Base-by-base conservation (phyloP, 2,329 filamentous ascomycete genomes). In the Ceratocystis cacaofunesta region DNA sequence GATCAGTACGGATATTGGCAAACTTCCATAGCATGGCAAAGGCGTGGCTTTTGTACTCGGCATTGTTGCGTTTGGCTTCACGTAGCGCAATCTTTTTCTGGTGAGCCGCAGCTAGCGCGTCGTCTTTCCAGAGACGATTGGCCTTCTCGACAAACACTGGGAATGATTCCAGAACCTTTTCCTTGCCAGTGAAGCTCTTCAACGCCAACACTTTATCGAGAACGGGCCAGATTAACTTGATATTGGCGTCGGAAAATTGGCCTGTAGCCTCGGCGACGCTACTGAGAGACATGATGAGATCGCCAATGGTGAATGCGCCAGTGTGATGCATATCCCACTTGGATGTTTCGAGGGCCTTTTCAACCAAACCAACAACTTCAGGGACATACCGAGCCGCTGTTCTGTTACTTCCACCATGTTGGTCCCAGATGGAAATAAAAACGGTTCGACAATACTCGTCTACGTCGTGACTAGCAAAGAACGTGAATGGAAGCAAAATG, bases 321-420 rank as follows among this genome's bases (percentile, higher is more conserved):
- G 90, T 89, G 71, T 97, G 92, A 74, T 95, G 94, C 66, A 97
- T 82, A 1, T 86, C 85, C 94, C 94, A 99, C 71, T 90, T 89
- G 1, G 89, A 83, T 1, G 89, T 91, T 43, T 89, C 86, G 6
- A 97, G 78, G 64, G 90, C 82, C 44, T 80, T 78, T 44, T 83
- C 79, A 1, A 86, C 83, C 1, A 97, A 79, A 0, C 75, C 76
- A 3, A 88, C 80, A 69, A 97, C 95, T 75, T 99, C 94, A 46
- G 81, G 81, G 5, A 96, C 81, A 72, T 96, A 96, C 1, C 96
- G 82, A 60, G 88, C 82, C 4, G 96, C 89, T 0, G 89, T 87
- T 36, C 92, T 85, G 41, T 82, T 85, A 57, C 90, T 92, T 62
- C 92, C 92, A 0, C 95, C 92, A 71, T 95, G 92, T 70, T 96